These are phyloP conservation scores for Nelumbo lutea DNA, from an alignment of 164 flowering plant genomes.

Conservation along the genomic window DNA sequence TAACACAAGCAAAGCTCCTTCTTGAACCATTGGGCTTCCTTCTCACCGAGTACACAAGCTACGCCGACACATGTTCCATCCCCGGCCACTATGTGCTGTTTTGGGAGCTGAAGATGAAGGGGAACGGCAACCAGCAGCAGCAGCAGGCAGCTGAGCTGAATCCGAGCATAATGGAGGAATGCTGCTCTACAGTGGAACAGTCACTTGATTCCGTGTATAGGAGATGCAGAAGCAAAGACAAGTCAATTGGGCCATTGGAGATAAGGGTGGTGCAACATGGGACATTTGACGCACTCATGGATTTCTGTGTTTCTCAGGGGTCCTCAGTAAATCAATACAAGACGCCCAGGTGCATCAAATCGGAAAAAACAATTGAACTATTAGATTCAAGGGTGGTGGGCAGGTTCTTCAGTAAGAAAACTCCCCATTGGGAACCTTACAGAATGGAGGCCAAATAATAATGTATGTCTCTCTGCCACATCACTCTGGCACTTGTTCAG, in stretches of 20 bases:
- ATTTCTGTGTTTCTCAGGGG: slow-evolving; percentile 32
- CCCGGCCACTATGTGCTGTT: slow-evolving; percentile 19
- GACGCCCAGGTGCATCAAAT: slow-evolving; percentile 43
- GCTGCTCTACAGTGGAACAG: slow-evolving; percentile 13
- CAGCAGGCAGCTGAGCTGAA: not conserved
- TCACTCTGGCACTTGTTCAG: no score
- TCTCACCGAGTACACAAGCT: slow-evolving; percentile 16
- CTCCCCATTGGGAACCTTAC: not conserved
- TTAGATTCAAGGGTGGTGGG: slow-evolving; percentile 29
- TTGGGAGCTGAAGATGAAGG: slow-evolving; percentile 7
- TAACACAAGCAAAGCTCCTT: slow-evolving; percentile 3
- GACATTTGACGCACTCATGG: slow-evolving; percentile 42
- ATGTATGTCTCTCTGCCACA: not conserved
- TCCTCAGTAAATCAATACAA: slow-evolving; percentile 44
- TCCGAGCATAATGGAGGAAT: slow-evolving; percentile 1
- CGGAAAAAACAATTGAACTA: slow-evolving; percentile 20
- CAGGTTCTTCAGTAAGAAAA: slow-evolving; percentile 20
- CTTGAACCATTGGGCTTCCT: not conserved
- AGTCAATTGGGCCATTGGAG: slow-evolving; percentile 25
- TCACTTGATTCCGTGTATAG: slow-evolving; percentile 11
- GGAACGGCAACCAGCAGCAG: not conserved
- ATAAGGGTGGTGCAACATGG: slow-evolving; percentile 39
- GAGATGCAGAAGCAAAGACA: slow-evolving; percentile 1
- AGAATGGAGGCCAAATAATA: not conserved
- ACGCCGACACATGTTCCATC: slow-evolving; percentile 12